These are phyloP conservation scores for Globomyces pollinis-pini DNA, from an alignment of 192 early-diverging fungal genomes.

Conservation along the genomic window DNA sequence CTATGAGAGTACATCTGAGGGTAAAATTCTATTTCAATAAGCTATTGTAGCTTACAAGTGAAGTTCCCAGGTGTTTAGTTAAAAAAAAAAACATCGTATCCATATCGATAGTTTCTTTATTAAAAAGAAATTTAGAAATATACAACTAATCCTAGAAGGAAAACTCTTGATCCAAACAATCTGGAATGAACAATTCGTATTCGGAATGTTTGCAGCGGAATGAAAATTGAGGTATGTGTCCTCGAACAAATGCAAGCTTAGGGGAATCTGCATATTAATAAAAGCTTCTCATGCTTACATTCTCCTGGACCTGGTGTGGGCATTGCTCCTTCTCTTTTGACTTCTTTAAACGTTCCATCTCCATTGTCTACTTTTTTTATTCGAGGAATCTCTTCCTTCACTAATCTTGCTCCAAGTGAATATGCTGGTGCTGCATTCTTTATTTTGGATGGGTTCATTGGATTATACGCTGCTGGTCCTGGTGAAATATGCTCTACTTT, in stretches of 20 bases:
- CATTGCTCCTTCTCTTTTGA: constrained; percentile 19
- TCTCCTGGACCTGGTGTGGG: constrained; percentile 49
- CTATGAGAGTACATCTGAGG: too few species aligned
- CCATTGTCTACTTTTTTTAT: constrained; percentile 15
- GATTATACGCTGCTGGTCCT: constrained; percentile 45
- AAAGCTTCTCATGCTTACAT: constrained; percentile 23
- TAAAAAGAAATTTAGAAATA: too few species aligned
- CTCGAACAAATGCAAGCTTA: constrained; percentile 31
- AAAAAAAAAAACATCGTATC: too few species aligned
- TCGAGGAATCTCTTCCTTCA: constrained; percentile 16
- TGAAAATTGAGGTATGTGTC: constrained; percentile 38
- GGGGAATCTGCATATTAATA: constrained; percentile 29
- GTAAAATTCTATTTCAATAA: too few species aligned
- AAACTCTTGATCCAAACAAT: constrained; percentile 38
- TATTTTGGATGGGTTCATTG: constrained; percentile 41
- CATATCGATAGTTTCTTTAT: too few species aligned
- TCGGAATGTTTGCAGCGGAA: constrained; percentile 51
- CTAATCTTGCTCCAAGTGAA: constrained; percentile 41
- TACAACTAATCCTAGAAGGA: too few species aligned
- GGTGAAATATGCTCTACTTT: constrained; percentile 47
- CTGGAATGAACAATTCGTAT: constrained; percentile 50
- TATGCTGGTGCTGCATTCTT: constrained; percentile 45
- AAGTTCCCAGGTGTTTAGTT: too few species aligned
- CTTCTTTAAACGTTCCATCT: constrained; percentile 28
- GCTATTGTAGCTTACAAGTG: too few species aligned